Evolutionary conservation across 2,329 filamentous ascomycete genomes (phyloP), one percentile per base, ranked within the genome.

Genomic region (Ophiosphaerella herpotricha): DNA sequence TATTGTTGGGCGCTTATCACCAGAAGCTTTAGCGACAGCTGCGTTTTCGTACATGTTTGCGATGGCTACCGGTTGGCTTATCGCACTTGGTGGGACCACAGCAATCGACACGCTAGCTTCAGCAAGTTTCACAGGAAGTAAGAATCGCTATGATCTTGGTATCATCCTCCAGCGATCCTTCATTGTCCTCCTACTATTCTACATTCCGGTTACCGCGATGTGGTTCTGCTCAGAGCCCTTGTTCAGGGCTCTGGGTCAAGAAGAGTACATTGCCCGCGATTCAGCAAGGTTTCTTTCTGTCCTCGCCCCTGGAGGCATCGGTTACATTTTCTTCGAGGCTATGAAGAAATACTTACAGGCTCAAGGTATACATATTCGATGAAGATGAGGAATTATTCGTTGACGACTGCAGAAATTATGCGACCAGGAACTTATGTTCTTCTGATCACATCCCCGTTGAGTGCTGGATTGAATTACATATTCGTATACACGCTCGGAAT

Each of bases 11-110:
- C 85, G 89, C 2, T 77, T 91, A 0, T 92, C 88, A 0, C 87
- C 91, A 1, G 88, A 94, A 71, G 85, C 90, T 1, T 77, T 96
- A 6, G 89, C 91, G 0, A 89, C 88, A 0, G 87, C 90, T 1
- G 90, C 91, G 0, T 96, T 96, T 65, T 89, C 88, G 2, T 93
- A 94, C 77, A 96, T 96, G 91, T 96, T 96, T 61, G 91, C 91
- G 46, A 91, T 93, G 88, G 86, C 88, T 18, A 91, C 90, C 1
- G 91, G 86, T 0, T 95, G 91, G 90, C 81, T 96, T 33, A 89
- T 96, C 51, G 91, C 87, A 0, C 81, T 96, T 4, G 91, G 91
- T 24, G 91, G 91, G 7, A 92, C 90, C 0, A 96, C 90, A 1
- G 91, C 91, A 0, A 81, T 96, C 37, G 91, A 96, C 70, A 96